Evolutionary conservation across 306 rosid species (phyloP), one percentile per base, ranked within the genome.

Genomic region (Cyamopsis tetragonoloba): DNA sequence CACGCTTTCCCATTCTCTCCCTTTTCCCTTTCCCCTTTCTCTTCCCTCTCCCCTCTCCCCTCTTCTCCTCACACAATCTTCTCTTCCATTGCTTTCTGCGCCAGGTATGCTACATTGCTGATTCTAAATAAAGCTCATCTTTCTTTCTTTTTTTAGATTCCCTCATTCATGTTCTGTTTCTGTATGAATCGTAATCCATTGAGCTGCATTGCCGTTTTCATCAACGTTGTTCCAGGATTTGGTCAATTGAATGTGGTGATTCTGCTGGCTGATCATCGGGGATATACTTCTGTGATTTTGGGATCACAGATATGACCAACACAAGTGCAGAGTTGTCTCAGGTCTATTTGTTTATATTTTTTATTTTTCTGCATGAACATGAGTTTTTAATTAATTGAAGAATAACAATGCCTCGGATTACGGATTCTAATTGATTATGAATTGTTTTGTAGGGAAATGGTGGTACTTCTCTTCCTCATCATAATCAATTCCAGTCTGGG

Each of bases 261-360:
- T 77, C 66, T 71, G 48, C 57, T 73, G 62, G 86, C 19, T 54
- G 32, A 46, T 54, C 41, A 34, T 47, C 47, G 55, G 28, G 66
- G 81, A 69, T 74, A 74, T 71, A 78, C 55, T 86, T 84, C 79
- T 73, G 70, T 82, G 85, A 82, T 79, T 86, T 73, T 70, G 81
- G 76, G 77, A 77, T 84, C 84, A 77, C 83, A 77, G 83, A 76
- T 66, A 95, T 95, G 99, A 68, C 80, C 66, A 85, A 76, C 76
- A 84, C 84, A 65, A 88, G 13, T 72, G 76, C 85, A 0, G 95
- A 91, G 5, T 67, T 75, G 39, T 71, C 81, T 75, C 91, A 82
- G 95, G 99, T 86, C 2, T 50, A 18, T 31, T 49, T 26, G 6
- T 24, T 62, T 15, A 22, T 50, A 18, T 31, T 49, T 26, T 5